Percentiles rank a stretch among this genome's conserved stretches.
Evolutionary conservation across 1,284 basidiomycete species (phyloP).

Genomic region (Ustilago esculenta): DNA sequence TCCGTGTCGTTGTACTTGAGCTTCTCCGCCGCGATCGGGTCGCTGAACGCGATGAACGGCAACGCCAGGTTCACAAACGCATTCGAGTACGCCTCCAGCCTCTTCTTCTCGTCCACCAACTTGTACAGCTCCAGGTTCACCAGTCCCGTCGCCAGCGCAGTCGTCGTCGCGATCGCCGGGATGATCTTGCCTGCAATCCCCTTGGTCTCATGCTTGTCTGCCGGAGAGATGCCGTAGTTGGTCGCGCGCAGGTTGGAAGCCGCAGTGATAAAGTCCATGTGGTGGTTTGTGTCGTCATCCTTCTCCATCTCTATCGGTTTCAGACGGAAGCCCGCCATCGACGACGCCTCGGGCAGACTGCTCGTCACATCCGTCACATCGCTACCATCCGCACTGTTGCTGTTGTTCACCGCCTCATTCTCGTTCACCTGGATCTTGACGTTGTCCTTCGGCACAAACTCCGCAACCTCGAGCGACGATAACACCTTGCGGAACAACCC

Average conservation of each 20-base stretch:
- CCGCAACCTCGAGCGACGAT: constrained; percentile 86
- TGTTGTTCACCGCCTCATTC: constrained; percentile 83
- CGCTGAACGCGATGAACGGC: constrained; percentile 99
- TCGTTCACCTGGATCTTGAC: constrained; percentile 96
- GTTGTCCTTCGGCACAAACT: constrained; percentile 90
- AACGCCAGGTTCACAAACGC: constrained; percentile 93
- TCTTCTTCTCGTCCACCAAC: constrained; percentile 93
- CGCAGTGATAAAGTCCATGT: constrained; percentile 99
- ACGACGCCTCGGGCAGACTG: constrained; percentile 67
- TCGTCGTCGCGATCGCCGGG: constrained; percentile 98
- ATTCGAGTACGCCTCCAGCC: constrained; percentile 96
- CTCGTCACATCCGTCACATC: constrained; percentile 60
- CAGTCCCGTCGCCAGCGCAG: constrained; percentile 90
- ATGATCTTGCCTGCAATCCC: constrained; percentile 99
- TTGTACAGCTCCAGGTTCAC: constrained; percentile 94
- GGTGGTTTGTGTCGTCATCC: constrained; percentile 96
- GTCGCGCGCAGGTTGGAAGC: constrained; percentile 95
- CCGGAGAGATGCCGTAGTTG: constrained; percentile 90
- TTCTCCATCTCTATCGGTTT: constrained; percentile 98
- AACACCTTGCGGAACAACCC: constrained; percentile 84
- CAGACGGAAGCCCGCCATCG: constrained; percentile 91
- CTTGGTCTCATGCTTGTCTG: constrained; percentile 94
- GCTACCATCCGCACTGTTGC: constrained; percentile 28
- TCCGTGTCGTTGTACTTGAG: constrained; percentile 73
- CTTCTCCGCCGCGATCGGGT: constrained; percentile 84